Evolutionary conservation across 257 asterid genomes (phyloP), one percentile per base, ranked within the genome.

Genomic region (Solanum ossicruentum): DNA sequence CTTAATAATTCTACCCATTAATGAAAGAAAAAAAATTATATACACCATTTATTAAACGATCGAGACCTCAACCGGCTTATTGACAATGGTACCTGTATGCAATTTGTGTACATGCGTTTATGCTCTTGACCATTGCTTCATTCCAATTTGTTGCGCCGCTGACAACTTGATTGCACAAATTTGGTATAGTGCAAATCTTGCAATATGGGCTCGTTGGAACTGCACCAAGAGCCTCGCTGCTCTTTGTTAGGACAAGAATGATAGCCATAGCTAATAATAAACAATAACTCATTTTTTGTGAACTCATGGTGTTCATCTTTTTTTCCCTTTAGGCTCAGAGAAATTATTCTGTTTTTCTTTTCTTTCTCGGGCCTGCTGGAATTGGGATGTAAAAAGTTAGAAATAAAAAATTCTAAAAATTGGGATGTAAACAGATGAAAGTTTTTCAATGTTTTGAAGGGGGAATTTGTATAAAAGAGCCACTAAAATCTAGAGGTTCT

Each of bases 111-210:
- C 82, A 77, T 77, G 86, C 67, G 0, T 20, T 2, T 18, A 88
- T 67, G 23, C 84, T 81, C 11, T 81, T 88, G 4, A 36, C 55
- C 4, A 88, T 56, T 12, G 89, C 90, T 4, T 47, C 51, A 1
- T 84, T 32, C 90, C 89, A 86, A 7, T 82, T 81, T 3, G 7
- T 66, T 39, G 89, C 85, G 6, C 87, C 88, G 6, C 54, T 86
- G 12, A 88, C 87, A 49, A 88, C 45, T 10, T 3, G 16, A 1
- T 80, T 84, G 69, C 90, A 88, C 13, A 70, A 67, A 7, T 7
- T 60, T 71, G 82, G 82, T 77, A 51, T 51, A 26, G 82, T 51
- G 16, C 82, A 49, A 23, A 12, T 51, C 63, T 15, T 23, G 65
- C 90, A 88, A n/a, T 61, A 72, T 3, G 75, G 45, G 73, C 71